Base-by-base conservation (phyloP, 2,329 filamentous ascomycete genomes). In the Nothopassalora personata region DNA sequence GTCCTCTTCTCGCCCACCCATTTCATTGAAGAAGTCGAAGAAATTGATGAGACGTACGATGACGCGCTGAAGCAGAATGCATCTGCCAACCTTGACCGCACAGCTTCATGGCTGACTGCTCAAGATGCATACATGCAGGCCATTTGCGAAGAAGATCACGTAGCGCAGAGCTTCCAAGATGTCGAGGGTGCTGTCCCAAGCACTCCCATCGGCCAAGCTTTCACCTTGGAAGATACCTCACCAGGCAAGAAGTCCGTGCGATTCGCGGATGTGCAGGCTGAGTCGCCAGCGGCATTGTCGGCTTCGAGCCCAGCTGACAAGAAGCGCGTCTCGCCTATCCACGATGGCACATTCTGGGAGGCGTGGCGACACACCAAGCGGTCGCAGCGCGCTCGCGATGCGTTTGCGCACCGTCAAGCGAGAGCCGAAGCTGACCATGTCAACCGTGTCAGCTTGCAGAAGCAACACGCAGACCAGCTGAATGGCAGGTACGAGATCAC, bases 371-470 rank as follows among this genome's bases (percentile, higher is more conserved):
- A 71, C 65, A 78, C 86, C 49, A 82, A 89, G 59, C 83, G 84
- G 33, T 85, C 84, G 13, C 62, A 66, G 28, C 85, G 84, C 58
- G 79, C 81, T 55, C 78, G 81, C 18, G 94, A 97, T 73, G 86
- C 87, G 9, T 96, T 96, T 71, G 83, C 96, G 56, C 89, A 96
- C 73, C 88, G 90, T 46, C 85, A 90, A 58, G 83, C 89, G 27
- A 88, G 94, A 52, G 95, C 93, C 60, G 93, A 97, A 72, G 90
- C 91, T 27, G 81, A 97, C 51, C 93, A 97, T 72, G 85, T 91
- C 30, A 85, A 89, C 69, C 88, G 94, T 43, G 81, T 92, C 57
- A 90, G 87, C 48, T 83, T 91, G 58, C 81, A 83, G 19, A 81
- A 87, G 59, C 78, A 83, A 45, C 91, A 97, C 75, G 83, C 88